Evolutionary conservation across 2,329 filamentous ascomycete genomes (phyloP).

Genomic region (Amphichorda felina): DNA sequence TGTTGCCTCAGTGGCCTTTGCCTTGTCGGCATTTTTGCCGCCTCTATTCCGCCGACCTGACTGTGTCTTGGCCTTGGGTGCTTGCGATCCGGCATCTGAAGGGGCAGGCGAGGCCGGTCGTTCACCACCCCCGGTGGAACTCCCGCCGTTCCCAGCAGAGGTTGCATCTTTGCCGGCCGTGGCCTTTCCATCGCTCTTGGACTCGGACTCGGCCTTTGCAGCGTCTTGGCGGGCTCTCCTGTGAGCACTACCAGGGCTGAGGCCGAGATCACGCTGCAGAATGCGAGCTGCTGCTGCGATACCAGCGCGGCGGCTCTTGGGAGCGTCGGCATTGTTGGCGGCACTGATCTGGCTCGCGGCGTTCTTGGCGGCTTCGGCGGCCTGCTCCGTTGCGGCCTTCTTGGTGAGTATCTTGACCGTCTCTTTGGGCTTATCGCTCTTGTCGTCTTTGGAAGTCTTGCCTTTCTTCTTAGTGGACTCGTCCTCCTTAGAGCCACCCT

Average conservation of each 20-base stretch:
- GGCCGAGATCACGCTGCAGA: slow-evolving; percentile 52
- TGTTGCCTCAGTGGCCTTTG: slow-evolving; percentile 20
- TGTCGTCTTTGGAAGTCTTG: slow-evolving; percentile 40
- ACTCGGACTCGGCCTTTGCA: slow-evolving; percentile 39
- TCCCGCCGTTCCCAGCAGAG: not conserved
- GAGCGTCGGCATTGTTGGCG: slow-evolving; percentile 20
- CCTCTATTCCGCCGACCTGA: slow-evolving; percentile 19
- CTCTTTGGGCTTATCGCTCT: slow-evolving; percentile 42
- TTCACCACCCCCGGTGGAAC: slow-evolving; percentile 9
- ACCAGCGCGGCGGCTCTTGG: slow-evolving; percentile 46
- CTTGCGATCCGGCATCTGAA: slow-evolving; percentile 1
- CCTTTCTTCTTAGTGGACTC: slow-evolving; percentile 50
- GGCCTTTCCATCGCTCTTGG: slow-evolving; percentile 18
- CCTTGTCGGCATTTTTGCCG: slow-evolving; percentile 25
- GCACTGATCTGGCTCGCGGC: slow-evolving; percentile 21
- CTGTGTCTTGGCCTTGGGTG: not conserved
- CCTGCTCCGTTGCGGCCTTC: slow-evolving; percentile 38
- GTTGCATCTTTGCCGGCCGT: slow-evolving; percentile 3
- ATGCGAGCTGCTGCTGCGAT: slow-evolving; percentile 54
- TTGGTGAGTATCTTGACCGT: slow-evolving; percentile 53
- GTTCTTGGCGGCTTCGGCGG: slow-evolving; percentile 31
- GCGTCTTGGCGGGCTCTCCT: slow-evolving; percentile 47
- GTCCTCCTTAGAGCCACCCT: slow-evolving; percentile 28
- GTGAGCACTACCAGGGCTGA: slow-evolving; percentile 51
- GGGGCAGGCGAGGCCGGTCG: slow-evolving; percentile 9